Percentiles rank a stretch among this genome's conserved stretches.
Conservation (phyloP, 345 rosid genomes). For the Sisymbrium irio region DNA sequence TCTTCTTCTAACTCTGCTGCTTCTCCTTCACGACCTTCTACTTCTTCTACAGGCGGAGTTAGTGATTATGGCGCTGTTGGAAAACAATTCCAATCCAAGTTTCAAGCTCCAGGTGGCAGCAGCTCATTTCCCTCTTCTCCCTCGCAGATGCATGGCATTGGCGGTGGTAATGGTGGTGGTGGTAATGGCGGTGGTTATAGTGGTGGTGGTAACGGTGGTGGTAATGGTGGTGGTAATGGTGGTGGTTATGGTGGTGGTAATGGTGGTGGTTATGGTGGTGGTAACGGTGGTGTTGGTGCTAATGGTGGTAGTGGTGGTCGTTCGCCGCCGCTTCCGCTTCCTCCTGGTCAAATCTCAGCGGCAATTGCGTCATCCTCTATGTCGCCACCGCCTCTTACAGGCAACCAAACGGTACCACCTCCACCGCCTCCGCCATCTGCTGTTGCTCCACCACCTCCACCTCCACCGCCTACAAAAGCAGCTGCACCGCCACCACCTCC, state of each 20-base stretch:
- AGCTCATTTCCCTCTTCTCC: constrained; percentile 17
- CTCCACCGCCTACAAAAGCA: constrained; percentile 41
- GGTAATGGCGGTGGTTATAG: too few species aligned
- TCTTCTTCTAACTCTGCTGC: constrained; percentile 20
- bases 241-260: neutral
- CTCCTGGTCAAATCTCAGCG: constrained; percentile 27
- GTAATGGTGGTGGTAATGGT: neutral
- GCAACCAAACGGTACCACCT: constrained; percentile 14
- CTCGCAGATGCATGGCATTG: neutral
- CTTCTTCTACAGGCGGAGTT: constrained; percentile 12
- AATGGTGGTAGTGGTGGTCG: neutral
- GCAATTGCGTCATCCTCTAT: neutral
- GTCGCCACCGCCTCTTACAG: neutral
- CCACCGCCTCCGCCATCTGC: constrained; percentile 26
- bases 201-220: neutral
- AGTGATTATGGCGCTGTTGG: constrained; percentile 19
- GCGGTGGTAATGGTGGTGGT: too few species aligned
- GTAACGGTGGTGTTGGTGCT: neutral
- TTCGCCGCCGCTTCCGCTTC: constrained; percentile 34
- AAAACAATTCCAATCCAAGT: constrained; percentile 19
- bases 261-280: neutral
- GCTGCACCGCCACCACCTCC: constrained; percentile 44
- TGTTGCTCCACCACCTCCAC: constrained; percentile 24
- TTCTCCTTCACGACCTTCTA: constrained; percentile 22
- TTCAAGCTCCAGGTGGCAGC: constrained; percentile 28